phyloP scores from a whole-genome alignment of 2,329 filamentous ascomycete species.

The Clonostachys chloroleuca region DNA sequence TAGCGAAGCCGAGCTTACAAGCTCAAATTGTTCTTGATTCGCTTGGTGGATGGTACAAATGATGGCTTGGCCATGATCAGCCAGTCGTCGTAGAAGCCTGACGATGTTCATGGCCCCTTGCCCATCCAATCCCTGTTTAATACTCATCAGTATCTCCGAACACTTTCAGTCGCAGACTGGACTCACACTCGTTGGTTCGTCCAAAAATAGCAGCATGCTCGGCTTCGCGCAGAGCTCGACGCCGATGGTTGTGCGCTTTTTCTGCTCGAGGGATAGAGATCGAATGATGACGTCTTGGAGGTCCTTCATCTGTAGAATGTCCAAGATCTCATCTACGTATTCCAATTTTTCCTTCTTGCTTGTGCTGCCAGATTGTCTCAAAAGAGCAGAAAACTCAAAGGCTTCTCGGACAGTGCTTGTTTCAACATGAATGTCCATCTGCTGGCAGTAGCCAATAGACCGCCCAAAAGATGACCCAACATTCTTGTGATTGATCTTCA shows the following conservation, averaged over 20 bases:
- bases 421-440: conserved; percentile 54
- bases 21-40: conserved; percentile 4
- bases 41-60: conserved; percentile 54
- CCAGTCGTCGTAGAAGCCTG: conserved; percentile 54
- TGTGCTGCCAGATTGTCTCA: conserved; percentile 49
- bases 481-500: conserved; percentile 60
- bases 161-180: conserved; percentile 24
- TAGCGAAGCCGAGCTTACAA: conserved; percentile 18
- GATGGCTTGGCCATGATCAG: conserved; percentile 46
- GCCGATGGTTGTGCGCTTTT: conserved; percentile 48
- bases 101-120: conserved; percentile 5
- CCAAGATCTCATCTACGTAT: conserved; percentile 61
- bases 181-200: conserved; percentile 75
- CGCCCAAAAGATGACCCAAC: conserved; percentile 63
- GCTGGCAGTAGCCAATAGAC: conserved; percentile 64
- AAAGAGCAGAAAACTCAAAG: conserved; percentile 48
- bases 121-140: conserved; percentile 3
- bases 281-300: conserved; percentile 64
- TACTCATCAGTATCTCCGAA: conserved; percentile 20
- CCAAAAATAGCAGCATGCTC: conserved; percentile 53
- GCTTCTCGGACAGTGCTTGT: conserved; percentile 52
- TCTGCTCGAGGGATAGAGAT: conserved; percentile 39
- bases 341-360: conserved; percentile 52
- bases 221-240: conserved; percentile 47
- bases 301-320: conserved; percentile 62